These are phyloP conservation scores for Williopsis jadinii DNA, from an alignment of 1,139 yeast species.

Conservation along the genomic window DNA sequence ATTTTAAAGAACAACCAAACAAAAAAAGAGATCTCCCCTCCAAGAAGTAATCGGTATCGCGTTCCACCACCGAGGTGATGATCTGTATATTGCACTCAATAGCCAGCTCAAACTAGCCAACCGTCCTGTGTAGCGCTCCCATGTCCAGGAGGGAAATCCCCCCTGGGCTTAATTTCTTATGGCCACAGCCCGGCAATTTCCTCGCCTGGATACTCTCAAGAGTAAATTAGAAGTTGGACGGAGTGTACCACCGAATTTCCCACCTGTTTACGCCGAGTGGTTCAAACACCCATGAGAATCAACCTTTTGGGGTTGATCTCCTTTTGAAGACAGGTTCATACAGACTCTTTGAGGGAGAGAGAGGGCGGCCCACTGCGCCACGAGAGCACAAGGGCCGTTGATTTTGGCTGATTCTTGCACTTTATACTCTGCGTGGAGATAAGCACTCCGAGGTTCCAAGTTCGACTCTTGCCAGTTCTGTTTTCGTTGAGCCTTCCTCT, in stretches of 20 bases:
- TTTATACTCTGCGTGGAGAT: too few relatives aligned
- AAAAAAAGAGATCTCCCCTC: constrained; percentile 16
- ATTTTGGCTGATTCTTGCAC: too few relatives aligned
- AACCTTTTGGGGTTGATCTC: constrained; percentile 13
- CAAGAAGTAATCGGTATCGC: constrained; percentile 76
- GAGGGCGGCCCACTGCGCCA: constrained; percentile 18
- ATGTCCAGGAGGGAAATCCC: constrained; percentile 27
- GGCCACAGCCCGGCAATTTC: constrained; percentile 62
- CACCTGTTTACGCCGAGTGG: constrained; percentile 44
- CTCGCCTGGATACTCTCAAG: constrained; percentile 67
- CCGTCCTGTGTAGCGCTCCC: constrained; percentile 71
- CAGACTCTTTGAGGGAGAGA: constrained; percentile 32
- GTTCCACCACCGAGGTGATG: constrained; percentile 34
- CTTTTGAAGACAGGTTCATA: constrained; percentile 62
- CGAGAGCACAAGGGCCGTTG: constrained; percentile 7
- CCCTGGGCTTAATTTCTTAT: constrained; percentile 42
- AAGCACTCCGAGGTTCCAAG: background rate
- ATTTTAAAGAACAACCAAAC: background rate
- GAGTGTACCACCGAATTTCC: constrained; percentile 81
- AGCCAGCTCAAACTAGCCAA: constrained; percentile 46
- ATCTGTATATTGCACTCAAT: constrained; percentile 79
- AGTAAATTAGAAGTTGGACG: constrained; percentile 37
- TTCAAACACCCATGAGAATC: background rate
- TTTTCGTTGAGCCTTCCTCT: background rate
- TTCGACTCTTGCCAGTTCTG: constrained; percentile 4